Base-by-base conservation (phyloP, 768 basidiomycete genomes). In the Leucosporidium creatinivorum region DNA sequence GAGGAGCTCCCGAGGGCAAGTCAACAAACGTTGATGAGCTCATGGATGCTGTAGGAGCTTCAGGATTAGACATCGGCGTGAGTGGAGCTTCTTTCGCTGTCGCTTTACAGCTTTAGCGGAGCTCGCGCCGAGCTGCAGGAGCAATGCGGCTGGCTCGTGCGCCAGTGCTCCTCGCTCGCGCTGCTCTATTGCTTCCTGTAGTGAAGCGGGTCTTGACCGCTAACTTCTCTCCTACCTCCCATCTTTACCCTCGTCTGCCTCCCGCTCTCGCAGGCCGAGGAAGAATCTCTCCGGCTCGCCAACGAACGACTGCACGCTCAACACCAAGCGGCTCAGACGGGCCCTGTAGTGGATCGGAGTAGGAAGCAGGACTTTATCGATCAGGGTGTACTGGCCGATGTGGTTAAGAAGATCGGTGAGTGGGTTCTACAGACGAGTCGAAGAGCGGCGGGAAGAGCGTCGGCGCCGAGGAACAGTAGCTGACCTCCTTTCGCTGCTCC, bases 321-420 rank as follows among this genome's bases (percentile, higher is more conserved):
- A 54, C 86, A 85, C 69, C 83, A 84, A 55, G 68, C 83, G 23
- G 87, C 65, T 26, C 58, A 54, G 15, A 52, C 19, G 28, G 33
- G 19, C 4, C 63, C 84, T 0, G 86, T 84, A 73, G 87, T 89
- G 77, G 91, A 92, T 78, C 87, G 90, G 18, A 84, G 87, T 4
- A 84, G 84, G 57, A 90, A 88, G 75, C 89, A 91, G 75, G 85
- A 89, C 3, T 75, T 85, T 39, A 88, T 93, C 67, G 86, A 90
- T 75, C 82, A 85, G 1, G 82, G 82, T 57, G 80, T 85, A 67
- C 78, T 93, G 3, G 84, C 85, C 0, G 76, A 84, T 13, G 86
- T 85, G 21, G 87, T 93, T 81, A 86, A 86, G 44, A 80, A 80
- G 15, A 83, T 90, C 65, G 74, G 76, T 75, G 62, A 55, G 74